Evolutionary conservation across 495 filamentous ascomycete genomes (phyloP), one percentile per base, ranked within the genome.

Genomic region (Cercophora newfieldiana): DNA sequence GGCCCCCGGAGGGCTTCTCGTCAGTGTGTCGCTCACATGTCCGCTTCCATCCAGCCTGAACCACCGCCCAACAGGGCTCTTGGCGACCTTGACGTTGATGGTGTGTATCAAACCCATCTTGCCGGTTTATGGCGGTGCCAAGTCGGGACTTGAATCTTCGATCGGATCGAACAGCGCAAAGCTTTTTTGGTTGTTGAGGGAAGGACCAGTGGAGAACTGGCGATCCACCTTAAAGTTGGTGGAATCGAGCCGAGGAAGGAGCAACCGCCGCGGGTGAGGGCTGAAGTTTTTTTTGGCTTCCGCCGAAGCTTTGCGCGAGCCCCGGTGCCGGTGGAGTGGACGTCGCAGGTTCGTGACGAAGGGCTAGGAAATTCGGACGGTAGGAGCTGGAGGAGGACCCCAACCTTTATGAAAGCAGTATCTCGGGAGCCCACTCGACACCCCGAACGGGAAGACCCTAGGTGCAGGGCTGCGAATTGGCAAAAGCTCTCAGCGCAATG

Each of bases 41-140:
- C 91, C 90, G 30, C 83, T 90, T 70, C 87, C 87, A 66, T 93
- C 90, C 19, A 94, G 81, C 51, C 83, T 83, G 78, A 94, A 94
- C 81, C 87, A 91, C 59, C 82, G 80, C 56, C 91, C 91, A 64
- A 93, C 82, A 37, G 82, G 78, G 70, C 85, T 85, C 59, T 73
- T 68, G 63, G 86, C 88, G 67, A 90, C 78, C 71, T 74, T 78
- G 49, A 74, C 56, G 70, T 90, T 89, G 71, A 80, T 75, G 30
- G 78, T 74, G 24, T 85, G 78, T 64, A 85, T 72, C 82, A 81
- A 87, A 31, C 66, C 75, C 72, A 81, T 81, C 30, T 76, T 72
- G 65, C 50, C 59, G 37, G 25, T 37, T 50, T 47, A 21, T 21
- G 22, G n/a, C 21, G 8, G 16, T 55, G n/a, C n/a, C n/a, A n/a